phyloP scores from a whole-genome alignment of 2,329 filamentous ascomycete genomes.

The Phialophora verrucosa region DNA sequence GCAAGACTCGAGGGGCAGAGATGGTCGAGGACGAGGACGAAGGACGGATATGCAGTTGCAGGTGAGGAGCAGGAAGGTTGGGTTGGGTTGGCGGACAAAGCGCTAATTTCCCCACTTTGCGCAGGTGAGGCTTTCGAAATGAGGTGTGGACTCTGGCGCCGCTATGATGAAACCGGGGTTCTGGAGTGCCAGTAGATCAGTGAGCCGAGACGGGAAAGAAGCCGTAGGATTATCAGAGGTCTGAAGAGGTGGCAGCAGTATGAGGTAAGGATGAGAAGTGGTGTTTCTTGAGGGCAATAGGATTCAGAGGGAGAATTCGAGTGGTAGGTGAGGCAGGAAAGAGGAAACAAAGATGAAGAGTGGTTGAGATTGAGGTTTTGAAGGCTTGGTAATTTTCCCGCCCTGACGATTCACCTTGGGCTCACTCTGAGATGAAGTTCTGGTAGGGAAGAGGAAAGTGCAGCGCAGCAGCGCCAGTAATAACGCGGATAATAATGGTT shows the following conservation, averaged over 20 bases:
- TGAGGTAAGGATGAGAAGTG: constrained; percentile 21
- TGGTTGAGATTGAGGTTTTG: constrained; percentile 18
- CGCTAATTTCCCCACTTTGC: constrained; percentile 42
- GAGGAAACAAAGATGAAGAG: constrained; percentile 20
- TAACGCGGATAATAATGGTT: constrained; percentile 17
- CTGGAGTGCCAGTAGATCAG: constrained; percentile 21
- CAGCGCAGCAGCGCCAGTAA: constrained; percentile 25
- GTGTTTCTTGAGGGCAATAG: constrained; percentile 15
- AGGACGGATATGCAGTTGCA: constrained; percentile 32
- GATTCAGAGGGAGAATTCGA: constrained; percentile 8
- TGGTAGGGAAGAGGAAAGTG: constrained; percentile 23
- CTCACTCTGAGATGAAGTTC: constrained; percentile 12
- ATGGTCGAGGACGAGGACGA: constrained; percentile 31
- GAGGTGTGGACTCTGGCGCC: constrained; percentile 36
- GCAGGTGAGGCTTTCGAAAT: constrained; percentile 39
- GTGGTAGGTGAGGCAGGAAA: constrained; percentile 16
- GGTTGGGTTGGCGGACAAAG: constrained; percentile 36
- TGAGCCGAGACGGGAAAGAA: constrained; percentile 18
- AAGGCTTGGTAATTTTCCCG: constrained; percentile 5
- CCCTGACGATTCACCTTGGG: constrained; percentile 14
- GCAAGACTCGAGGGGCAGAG: constrained; percentile 31
- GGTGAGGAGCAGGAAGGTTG: constrained; percentile 31
- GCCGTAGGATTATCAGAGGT: constrained; percentile 18
- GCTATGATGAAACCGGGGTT: constrained; percentile 38
- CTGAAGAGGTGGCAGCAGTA: constrained; percentile 6